Conservation (phyloP, 169 alveolate genomes). For the Cystoisospora suis region DNA sequence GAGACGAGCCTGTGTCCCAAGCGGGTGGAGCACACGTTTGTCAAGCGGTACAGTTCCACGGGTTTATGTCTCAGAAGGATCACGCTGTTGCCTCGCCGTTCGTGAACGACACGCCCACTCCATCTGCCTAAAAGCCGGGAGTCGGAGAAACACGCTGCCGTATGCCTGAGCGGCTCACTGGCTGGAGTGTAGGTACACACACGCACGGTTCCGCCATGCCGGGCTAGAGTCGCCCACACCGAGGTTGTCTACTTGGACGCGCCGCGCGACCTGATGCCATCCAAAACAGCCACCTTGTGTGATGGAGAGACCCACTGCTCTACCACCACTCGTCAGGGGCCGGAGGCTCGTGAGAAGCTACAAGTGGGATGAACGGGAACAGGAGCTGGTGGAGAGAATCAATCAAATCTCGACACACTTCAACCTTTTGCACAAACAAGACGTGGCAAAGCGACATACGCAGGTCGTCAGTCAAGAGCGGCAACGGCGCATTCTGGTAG, state of each 20-base stretch:
- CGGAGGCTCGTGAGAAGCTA: background rate
- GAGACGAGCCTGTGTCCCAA: too few relatives aligned
- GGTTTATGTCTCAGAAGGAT: too few relatives aligned
- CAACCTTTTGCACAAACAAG: background rate
- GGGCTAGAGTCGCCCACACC: too few relatives aligned
- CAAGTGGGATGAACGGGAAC: conserved; percentile 3
- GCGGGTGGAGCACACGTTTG: too few relatives aligned
- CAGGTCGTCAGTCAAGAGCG: background rate
- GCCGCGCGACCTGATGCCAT: background rate
- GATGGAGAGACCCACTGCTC: background rate
- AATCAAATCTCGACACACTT: background rate
- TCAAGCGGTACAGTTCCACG: too few relatives aligned
- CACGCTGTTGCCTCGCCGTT: too few relatives aligned
- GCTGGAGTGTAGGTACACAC: background rate
- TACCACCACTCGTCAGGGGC: background rate
- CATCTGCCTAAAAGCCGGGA: too few relatives aligned
- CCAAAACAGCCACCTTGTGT: too few relatives aligned
- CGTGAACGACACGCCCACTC: too few relatives aligned
- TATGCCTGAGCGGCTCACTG: background rate
- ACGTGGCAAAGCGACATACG: background rate
- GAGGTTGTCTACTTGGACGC: too few relatives aligned
- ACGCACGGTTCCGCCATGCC: too few relatives aligned
- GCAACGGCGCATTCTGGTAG: background rate
- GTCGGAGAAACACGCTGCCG: background rate
- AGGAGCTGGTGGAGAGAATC: background rate